phyloP scores from a whole-genome alignment of 164 flowering plant species.

The Aristolochia californica region DNA sequence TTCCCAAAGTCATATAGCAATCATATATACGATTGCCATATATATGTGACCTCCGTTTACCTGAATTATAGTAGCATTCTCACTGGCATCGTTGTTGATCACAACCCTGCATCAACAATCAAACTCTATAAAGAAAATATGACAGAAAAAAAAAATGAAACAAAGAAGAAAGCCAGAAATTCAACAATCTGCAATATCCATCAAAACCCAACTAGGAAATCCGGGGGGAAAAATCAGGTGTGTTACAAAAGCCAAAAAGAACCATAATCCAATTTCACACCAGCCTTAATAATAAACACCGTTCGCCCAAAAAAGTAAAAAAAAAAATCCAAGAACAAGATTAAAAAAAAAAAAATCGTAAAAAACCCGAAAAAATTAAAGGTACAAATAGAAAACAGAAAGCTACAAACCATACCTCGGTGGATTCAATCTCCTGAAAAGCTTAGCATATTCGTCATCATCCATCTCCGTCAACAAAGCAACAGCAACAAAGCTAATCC shows the following conservation, averaged over 20 bases:
- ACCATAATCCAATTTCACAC: not conserved
- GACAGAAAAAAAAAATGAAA: not conserved
- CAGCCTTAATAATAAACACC: too few species aligned
- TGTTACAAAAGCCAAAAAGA: too few species aligned
- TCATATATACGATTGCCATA: too few species aligned
- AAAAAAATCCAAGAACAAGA: too few species aligned
- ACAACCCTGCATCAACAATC: conserved; percentile 30
- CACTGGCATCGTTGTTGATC: conserved; percentile 39
- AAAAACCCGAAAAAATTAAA: too few species aligned
- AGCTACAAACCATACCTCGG: conserved; percentile 42
- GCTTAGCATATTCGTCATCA: conserved; percentile 41
- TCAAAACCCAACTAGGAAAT: not conserved
- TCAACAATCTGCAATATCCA: not conserved
- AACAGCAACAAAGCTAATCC: too few species aligned
- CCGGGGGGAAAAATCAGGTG: too few species aligned
- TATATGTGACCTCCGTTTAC: conserved; percentile 15
- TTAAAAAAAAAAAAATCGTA: too few species aligned
- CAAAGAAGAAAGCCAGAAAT: not conserved
- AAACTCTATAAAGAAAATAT: not conserved
- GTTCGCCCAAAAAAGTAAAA: too few species aligned
- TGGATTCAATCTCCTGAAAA: conserved; percentile 43
- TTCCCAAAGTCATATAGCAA: not conserved
- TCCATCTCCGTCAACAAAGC: conserved; percentile 21
- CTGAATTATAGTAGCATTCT: conserved; percentile 35
- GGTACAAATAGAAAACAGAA: not conserved